phyloP scores from a whole-genome alignment of 129 eudicot species.

The Saussurea involucrata region DNA sequence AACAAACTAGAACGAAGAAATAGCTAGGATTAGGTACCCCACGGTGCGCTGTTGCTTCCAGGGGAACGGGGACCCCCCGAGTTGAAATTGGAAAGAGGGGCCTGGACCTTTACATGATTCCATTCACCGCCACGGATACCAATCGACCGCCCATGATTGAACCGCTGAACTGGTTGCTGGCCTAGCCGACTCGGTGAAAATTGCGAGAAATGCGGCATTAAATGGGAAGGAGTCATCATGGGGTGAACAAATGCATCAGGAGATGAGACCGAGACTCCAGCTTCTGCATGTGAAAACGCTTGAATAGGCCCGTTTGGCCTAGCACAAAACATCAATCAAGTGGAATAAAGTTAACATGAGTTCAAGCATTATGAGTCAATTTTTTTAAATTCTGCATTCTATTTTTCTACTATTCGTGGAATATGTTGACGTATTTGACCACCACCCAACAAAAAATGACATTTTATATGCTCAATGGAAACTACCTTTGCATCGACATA shows the following conservation, averaged over 20 bases:
- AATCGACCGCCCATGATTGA: conserved; percentile 54
- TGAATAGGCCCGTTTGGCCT: conserved; percentile 68
- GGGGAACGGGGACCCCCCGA: conserved; percentile 69
- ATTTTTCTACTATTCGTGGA: too few relatives aligned
- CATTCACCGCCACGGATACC: conserved; percentile 55
- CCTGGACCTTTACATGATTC: conserved; percentile 55
- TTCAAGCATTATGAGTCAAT: not conserved
- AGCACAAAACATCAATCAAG: conserved; percentile 10
- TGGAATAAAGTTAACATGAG: not conserved
- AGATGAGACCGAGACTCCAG: conserved; percentile 34
- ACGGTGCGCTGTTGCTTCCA: conserved; percentile 46
- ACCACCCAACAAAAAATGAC: not conserved
- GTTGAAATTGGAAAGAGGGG: conserved; percentile 45
- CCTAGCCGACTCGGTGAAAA: conserved; percentile 80
- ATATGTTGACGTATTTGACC: too few relatives aligned
- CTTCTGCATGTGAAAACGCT: conserved; percentile 56
- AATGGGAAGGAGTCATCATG: conserved; percentile 49
- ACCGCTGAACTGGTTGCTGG: conserved; percentile 65
- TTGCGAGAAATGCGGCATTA: conserved; percentile 54
- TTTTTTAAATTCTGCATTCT: not conserved
- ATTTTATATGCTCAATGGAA: not conserved
- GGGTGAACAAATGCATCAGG: conserved; percentile 46
- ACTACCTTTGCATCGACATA: conserved; percentile 56
- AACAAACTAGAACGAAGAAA: not conserved
- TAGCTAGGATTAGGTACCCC: conserved; percentile 46